phyloP scores from a whole-genome alignment of 164 flowering plant genomes.

The Piper betle region DNA sequence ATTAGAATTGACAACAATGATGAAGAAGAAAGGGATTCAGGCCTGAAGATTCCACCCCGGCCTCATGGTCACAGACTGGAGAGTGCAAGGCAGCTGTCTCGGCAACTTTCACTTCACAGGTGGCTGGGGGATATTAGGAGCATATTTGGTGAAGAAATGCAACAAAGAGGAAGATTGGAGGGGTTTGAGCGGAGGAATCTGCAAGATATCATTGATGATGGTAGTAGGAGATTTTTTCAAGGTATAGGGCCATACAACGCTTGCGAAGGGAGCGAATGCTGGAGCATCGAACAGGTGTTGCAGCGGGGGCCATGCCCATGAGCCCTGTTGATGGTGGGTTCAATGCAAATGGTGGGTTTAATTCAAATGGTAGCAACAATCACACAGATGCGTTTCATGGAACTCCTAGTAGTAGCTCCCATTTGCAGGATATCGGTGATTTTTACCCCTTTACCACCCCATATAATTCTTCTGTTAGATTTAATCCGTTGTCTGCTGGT shows the following conservation, averaged over 20 bases:
- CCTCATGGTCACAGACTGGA: constrained; percentile 20
- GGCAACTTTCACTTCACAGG: constrained; percentile 10
- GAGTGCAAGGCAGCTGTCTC: constrained; percentile 15
- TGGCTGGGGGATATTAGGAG: constrained; percentile 5
- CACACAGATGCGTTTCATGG: constrained; percentile 8
- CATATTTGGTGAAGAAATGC: constrained; percentile 14
- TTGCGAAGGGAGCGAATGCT: constrained; percentile 10
- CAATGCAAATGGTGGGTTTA: not conserved
- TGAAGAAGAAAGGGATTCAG: constrained; percentile 9
- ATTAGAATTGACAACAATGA: constrained; percentile 9
- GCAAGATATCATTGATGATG: constrained; percentile 9
- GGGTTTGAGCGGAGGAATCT: constrained; percentile 8
- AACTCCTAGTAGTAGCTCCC: constrained; percentile 8
- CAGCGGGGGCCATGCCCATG: constrained; percentile 9
- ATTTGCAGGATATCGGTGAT: constrained; percentile 7
- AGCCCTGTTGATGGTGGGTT: not conserved
- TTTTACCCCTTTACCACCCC: constrained; percentile 10
- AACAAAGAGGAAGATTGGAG: constrained; percentile 8
- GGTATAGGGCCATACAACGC: constrained; percentile 14
- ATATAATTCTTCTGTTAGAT: constrained; percentile 14
- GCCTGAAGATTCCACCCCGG: constrained; percentile 26
- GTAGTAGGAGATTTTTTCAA: constrained; percentile 5
- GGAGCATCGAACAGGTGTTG: constrained; percentile 6
- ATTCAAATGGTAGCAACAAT: not conserved
- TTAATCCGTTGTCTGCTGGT: constrained; percentile 12